Evolutionary conservation across 1,284 basidiomycete species (phyloP).

Genomic region (Leccinum proximum): DNA sequence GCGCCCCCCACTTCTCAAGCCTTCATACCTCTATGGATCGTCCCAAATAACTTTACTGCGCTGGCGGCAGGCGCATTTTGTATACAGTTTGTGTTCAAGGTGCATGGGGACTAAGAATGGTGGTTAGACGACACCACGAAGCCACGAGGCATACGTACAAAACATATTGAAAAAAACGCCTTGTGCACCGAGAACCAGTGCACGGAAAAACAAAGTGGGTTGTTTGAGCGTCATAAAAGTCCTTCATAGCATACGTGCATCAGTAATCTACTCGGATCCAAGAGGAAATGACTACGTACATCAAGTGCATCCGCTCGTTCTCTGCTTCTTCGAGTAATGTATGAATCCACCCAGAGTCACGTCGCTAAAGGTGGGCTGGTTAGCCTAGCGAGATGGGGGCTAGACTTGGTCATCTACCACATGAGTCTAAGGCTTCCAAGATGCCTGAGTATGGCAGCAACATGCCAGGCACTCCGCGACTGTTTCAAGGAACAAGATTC

Average conservation of each 20-base stretch:
- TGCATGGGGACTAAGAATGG: conserved; percentile 66
- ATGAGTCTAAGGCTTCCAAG: conserved; percentile 75
- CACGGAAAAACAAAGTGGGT: conserved; percentile 78
- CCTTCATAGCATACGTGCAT: conserved; percentile 38
- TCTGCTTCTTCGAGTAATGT: conserved; percentile 92
- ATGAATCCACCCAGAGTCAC: conserved; percentile 87
- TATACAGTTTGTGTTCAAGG: conserved; percentile 83
- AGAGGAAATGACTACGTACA: conserved; percentile 40
- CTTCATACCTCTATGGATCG: conserved; percentile 85
- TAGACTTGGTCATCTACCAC: conserved; percentile 46
- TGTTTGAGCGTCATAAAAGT: conserved; percentile 88
- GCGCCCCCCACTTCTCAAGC: conserved; percentile 25
- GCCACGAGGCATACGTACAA: conserved; percentile 51
- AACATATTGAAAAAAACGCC: conserved; percentile 91
- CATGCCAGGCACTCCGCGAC: conserved; percentile 94
- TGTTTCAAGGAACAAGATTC: conserved; percentile 87
- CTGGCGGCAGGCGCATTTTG: conserved; percentile 83
- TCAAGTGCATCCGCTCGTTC: conserved; percentile 94
- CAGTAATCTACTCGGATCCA: conserved; percentile 8
- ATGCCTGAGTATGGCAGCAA: conserved; percentile 85
- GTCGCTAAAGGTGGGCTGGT: conserved; percentile 44
- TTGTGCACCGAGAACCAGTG: conserved; percentile 83
- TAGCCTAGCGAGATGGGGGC: conserved; percentile 9
- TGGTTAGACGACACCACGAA: conserved; percentile 17
- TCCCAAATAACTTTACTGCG: conserved; percentile 63